phyloP scores from a whole-genome alignment of 441 rosid species.

The Manihot esculenta region DNA sequence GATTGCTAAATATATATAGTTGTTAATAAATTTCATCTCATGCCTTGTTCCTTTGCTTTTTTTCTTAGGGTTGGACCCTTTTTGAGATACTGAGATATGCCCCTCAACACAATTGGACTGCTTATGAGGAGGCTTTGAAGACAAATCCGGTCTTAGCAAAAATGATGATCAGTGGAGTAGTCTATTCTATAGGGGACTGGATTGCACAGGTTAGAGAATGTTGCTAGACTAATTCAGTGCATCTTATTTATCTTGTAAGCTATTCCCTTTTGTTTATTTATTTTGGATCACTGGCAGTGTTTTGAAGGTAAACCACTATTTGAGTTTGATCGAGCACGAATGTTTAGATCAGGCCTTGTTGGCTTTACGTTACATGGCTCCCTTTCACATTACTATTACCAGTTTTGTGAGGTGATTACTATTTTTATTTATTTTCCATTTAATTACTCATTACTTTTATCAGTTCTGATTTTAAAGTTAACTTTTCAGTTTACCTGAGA shows the following conservation, averaged over 20 bases:
- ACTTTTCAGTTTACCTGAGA: no score
- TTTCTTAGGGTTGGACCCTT: slow-evolving; percentile 85
- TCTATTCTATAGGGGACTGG: slow-evolving; percentile 92
- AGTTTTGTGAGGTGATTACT: slow-evolving; percentile 72
- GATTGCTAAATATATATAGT: background rate
- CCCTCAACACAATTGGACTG: slow-evolving; percentile 93
- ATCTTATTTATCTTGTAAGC: slow-evolving; percentile 11
- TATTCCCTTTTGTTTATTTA: background rate
- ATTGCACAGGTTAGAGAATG: slow-evolving; percentile 76
- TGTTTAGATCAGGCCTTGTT: slow-evolving; percentile 89
- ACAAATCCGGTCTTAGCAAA: slow-evolving; percentile 83
- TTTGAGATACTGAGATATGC: slow-evolving; percentile 84
- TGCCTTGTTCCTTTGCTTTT: slow-evolving; percentile 19
- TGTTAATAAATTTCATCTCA: background rate
- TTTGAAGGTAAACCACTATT: slow-evolving; percentile 91
- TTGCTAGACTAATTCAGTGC: background rate
- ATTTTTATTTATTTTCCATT: background rate
- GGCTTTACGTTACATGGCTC: slow-evolving; percentile 95
- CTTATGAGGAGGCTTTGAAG: slow-evolving; percentile 87
- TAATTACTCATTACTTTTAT: background rate
- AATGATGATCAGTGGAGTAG: slow-evolving; percentile 93
- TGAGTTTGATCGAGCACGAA: slow-evolving; percentile 77
- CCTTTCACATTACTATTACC: slow-evolving; percentile 90
- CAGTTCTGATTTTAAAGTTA: background rate
- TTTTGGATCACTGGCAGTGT: slow-evolving; percentile 44